These are phyloP conservation scores for Diddensiella santjacobensis DNA, from an alignment of 805 yeast genomes.

Conservation along the genomic window DNA sequence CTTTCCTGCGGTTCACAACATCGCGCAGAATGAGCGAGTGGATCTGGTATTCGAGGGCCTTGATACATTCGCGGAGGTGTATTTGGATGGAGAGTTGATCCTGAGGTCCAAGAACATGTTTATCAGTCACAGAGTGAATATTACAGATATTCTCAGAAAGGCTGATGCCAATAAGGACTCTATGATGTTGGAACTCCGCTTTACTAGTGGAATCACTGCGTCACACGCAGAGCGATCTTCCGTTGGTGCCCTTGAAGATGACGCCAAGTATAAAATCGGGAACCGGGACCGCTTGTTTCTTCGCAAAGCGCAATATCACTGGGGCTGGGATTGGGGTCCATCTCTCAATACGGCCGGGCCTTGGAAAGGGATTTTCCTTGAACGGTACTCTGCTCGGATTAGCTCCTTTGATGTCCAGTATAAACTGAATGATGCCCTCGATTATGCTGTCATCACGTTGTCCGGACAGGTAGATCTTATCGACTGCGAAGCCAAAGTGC, in stretches of 20 bases:
- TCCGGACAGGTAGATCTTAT: background rate
- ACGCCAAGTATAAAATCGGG: conserved; percentile 31
- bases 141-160: conserved; percentile 10
- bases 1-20: background rate
- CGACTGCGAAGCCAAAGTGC: background rate
- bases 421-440: conserved; percentile 11
- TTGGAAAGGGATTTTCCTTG: conserved; percentile 37
- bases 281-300: conserved; percentile 42
- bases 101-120: conserved; percentile 43
- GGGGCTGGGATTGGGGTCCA: conserved; percentile 61
- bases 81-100: conserved; percentile 37
- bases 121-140: conserved; percentile 31
- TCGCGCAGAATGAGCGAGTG: background rate
- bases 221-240: conserved; percentile 13
- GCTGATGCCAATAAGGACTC: background rate
- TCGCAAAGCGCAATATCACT: conserved; percentile 52
- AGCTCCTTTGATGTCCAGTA: conserved; percentile 22
- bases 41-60: conserved; percentile 41
- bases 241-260: conserved; percentile 9
- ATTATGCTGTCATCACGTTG: conserved; percentile 8
- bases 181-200: conserved; percentile 15
- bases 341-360: conserved; percentile 44
- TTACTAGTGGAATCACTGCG: conserved; percentile 9
- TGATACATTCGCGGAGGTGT: conserved; percentile 42
- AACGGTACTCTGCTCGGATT: conserved; percentile 24